These are phyloP conservation scores for Nyctanthes arbortristis DNA, from an alignment of 257 asterid genomes.

Conservation along the genomic window DNA sequence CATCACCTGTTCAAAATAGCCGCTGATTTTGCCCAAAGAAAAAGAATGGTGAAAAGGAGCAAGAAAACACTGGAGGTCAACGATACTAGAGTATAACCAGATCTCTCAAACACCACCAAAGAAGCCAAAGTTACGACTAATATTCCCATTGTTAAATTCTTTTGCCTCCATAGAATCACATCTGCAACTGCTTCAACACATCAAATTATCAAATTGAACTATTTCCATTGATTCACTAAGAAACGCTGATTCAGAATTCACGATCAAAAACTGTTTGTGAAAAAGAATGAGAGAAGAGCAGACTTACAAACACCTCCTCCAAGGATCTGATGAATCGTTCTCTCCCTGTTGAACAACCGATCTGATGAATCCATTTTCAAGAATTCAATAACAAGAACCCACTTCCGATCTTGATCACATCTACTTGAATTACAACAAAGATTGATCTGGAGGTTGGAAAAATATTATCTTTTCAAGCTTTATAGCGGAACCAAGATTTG, in stretches of 20 bases:
- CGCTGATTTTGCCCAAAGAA: slow-evolving; percentile 92
- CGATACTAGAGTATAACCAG: slow-evolving; percentile 70
- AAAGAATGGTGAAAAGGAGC: slow-evolving; percentile 77
- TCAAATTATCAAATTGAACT: slow-evolving; percentile 18
- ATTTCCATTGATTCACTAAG: not conserved
- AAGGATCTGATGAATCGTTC: slow-evolving; percentile 75
- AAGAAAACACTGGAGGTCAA: slow-evolving; percentile 67
- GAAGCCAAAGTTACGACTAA: slow-evolving; percentile 53
- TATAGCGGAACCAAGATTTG: slow-evolving; percentile 24
- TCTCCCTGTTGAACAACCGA: slow-evolving; percentile 60
- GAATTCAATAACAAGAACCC: slow-evolving; percentile 23
- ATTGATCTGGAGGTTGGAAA: slow-evolving; percentile 6
- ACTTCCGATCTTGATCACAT: slow-evolving; percentile 24
- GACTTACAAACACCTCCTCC: slow-evolving; percentile 83
- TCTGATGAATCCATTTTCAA: slow-evolving; percentile 66
- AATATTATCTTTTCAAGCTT: slow-evolving; percentile 22
- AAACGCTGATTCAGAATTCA: not conserved
- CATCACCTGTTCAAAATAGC: slow-evolving; percentile 75
- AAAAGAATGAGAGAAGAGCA: slow-evolving; percentile 3
- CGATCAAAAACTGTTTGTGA: slow-evolving; percentile 11
- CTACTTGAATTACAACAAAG: slow-evolving; percentile 13
- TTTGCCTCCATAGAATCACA: slow-evolving; percentile 77
- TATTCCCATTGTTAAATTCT: slow-evolving; percentile 52
- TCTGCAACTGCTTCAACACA: slow-evolving; percentile 66
- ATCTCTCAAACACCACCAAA: slow-evolving; percentile 88